Conservation (phyloP, 306 rosid species). For the Amphicarpaea edgeworthii region DNA sequence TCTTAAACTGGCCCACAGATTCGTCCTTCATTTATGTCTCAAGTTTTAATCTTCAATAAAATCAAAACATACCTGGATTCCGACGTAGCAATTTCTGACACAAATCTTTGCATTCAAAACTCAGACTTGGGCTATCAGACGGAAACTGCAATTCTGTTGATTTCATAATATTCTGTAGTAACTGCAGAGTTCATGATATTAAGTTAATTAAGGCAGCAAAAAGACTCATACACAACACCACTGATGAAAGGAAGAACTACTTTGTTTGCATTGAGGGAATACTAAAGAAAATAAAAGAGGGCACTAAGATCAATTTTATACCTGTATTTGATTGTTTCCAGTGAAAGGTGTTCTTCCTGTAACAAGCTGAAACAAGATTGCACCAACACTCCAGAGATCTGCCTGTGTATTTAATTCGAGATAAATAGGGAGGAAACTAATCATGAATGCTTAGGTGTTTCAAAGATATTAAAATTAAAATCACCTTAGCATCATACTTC, state of each 20-base stretch:
- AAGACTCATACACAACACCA: no score
- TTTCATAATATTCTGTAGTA: slow-evolving; percentile 93
- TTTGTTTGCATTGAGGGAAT: slow-evolving; percentile 21
- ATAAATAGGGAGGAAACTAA: slow-evolving; percentile 55
- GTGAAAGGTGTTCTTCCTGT: slow-evolving; percentile 95
- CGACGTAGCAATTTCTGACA: slow-evolving; percentile 93
- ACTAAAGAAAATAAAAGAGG: not conserved
- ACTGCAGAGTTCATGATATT: slow-evolving; percentile 64
- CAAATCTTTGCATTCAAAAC: slow-evolving; percentile 88
- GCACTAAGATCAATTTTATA: slow-evolving; percentile 31
- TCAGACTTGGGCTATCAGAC: slow-evolving; percentile 64
- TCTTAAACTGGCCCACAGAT: slow-evolving; percentile 30
- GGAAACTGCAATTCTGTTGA: slow-evolving; percentile 87
- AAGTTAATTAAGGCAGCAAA: slow-evolving; percentile 34
- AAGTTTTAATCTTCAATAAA: slow-evolving; percentile 31
- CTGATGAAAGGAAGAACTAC: no score
- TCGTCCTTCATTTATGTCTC: slow-evolving; percentile 28
- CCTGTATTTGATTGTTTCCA: slow-evolving; percentile 95
- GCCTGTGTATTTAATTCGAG: slow-evolving; percentile 78
- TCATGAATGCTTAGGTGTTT: slow-evolving; percentile 27
- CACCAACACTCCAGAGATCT: slow-evolving; percentile 99
- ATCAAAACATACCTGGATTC: slow-evolving; percentile 80
- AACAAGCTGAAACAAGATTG: slow-evolving; percentile 92
- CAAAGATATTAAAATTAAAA: slow-evolving; percentile 20
- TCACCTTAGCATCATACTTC: slow-evolving; percentile 99